A percentile compares a stretch with the other conserved stretches of the same genome.
These are phyloP conservation scores for Colletotrichum ledebouriae DNA, from an alignment of 2,329 filamentous ascomycete genomes.

Conservation along the genomic window DNA sequence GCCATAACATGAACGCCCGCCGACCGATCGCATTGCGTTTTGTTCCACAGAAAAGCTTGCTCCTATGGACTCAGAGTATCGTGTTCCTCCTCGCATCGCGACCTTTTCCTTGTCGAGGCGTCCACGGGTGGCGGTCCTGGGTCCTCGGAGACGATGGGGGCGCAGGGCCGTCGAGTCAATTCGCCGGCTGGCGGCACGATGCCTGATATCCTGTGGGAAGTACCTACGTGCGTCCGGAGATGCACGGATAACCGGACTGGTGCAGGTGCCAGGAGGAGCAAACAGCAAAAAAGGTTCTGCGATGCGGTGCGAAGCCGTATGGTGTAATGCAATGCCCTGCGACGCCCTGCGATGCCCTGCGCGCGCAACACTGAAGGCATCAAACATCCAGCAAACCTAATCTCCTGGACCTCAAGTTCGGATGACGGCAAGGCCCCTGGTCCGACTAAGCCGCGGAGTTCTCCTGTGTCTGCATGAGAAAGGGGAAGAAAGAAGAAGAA, in stretches of 20 bases:
- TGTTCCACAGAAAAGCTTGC: constrained; percentile 25
- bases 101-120: constrained; percentile 3
- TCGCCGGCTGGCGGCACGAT: constrained; percentile 4
- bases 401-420: constrained; percentile 30
- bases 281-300: neutral
- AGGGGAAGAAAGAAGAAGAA: no score
- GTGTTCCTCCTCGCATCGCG: constrained; percentile 17
- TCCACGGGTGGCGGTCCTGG: neutral
- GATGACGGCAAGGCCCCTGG: constrained; percentile 28
- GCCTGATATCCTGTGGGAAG: neutral
- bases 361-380: constrained; percentile 20
- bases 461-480: constrained; percentile 29
- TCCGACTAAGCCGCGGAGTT: neutral
- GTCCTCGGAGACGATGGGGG: no score
- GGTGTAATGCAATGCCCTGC: neutral
- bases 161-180: neutral
- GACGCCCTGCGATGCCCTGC: neutral
- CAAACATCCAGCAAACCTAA: constrained; percentile 37
- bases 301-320: neutral
- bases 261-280: constrained; percentile 5
- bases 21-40: neutral
- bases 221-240: neutral
- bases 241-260: neutral
- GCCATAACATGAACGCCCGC: no score
- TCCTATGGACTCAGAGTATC: constrained; percentile 20